phyloP scores from a whole-genome alignment of 192 early-diverging fungal species.

The Podila horticola region DNA sequence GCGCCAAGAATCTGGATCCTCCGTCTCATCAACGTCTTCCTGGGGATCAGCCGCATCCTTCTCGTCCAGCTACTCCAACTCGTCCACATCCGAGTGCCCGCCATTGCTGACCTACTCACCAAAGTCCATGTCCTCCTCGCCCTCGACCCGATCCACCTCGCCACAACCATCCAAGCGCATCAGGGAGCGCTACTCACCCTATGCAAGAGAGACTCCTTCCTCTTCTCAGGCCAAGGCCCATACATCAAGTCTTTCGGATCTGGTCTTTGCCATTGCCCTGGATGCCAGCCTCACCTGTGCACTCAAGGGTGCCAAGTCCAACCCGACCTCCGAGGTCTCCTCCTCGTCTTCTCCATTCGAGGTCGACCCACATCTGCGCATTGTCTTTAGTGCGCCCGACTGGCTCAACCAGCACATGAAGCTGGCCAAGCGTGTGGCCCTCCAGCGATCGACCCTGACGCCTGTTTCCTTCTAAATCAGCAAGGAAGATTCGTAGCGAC shows the following conservation, averaged over 20 bases:
- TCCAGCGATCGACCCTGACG: neutral
- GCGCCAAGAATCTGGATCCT: constrained; percentile 4
- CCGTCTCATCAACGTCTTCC: constrained; percentile 3
- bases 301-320: neutral
- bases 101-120: neutral
- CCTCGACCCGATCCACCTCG: neutral
- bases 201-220: neutral
- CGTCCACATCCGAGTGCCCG: constrained; percentile 1
- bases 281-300: constrained; percentile 1
- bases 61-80: constrained; percentile 2
- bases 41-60: neutral
- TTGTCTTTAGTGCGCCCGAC: constrained; percentile 1
- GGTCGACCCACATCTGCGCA: neutral
- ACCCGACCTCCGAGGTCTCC: neutral
- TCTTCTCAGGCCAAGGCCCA: neutral
- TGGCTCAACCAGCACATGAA: constrained; percentile 4
- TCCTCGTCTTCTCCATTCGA: neutral
- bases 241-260: neutral
- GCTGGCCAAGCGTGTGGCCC: neutral
- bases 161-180: neutral
- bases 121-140: neutral
- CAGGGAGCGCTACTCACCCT: neutral
- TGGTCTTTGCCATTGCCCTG: constrained; percentile 1
- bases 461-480: neutral
- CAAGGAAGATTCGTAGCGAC: neutral